Evolutionary conservation across 108 stramenopile genomes (phyloP).

Genomic region (Nannochloropsis salina): DNA sequence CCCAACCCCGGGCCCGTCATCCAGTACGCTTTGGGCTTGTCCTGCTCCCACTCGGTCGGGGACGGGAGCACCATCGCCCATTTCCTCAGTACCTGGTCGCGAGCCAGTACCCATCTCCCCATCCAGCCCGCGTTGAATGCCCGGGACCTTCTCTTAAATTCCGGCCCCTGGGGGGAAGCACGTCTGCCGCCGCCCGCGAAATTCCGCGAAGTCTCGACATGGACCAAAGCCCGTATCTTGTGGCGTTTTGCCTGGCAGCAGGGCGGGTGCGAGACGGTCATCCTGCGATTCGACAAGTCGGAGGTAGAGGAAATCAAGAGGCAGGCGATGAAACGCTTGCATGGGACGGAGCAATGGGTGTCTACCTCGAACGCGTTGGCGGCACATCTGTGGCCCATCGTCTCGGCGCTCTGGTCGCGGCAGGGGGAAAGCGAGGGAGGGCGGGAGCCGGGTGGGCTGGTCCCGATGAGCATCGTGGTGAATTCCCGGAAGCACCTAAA

Average conservation of each 20-base stretch:
- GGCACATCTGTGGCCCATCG: background rate
- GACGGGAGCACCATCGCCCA: background rate
- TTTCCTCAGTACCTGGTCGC: background rate
- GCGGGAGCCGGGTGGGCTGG: background rate
- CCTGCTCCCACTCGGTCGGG: background rate
- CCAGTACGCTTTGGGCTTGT: background rate
- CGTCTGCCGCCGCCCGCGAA: background rate
- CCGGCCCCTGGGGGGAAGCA: background rate
- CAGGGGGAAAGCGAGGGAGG: background rate
- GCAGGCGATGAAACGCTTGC: background rate
- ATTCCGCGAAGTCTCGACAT: background rate
- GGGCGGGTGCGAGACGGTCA: background rate
- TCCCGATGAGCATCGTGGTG: background rate
- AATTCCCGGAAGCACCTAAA: background rate
- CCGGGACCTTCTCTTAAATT: background rate
- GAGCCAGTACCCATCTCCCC: background rate
- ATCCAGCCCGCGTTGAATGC: background rate
- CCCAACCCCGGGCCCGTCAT: background rate
- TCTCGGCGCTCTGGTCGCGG: background rate
- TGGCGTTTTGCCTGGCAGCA: constrained; percentile 9
- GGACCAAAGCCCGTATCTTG: background rate
- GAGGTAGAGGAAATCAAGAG: background rate
- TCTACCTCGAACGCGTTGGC: background rate
- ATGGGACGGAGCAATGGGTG: background rate
- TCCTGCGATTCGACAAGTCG: background rate